Conservation (phyloP, 2,329 filamentous ascomycete genomes). For the Aspergillus texensis region DNA sequence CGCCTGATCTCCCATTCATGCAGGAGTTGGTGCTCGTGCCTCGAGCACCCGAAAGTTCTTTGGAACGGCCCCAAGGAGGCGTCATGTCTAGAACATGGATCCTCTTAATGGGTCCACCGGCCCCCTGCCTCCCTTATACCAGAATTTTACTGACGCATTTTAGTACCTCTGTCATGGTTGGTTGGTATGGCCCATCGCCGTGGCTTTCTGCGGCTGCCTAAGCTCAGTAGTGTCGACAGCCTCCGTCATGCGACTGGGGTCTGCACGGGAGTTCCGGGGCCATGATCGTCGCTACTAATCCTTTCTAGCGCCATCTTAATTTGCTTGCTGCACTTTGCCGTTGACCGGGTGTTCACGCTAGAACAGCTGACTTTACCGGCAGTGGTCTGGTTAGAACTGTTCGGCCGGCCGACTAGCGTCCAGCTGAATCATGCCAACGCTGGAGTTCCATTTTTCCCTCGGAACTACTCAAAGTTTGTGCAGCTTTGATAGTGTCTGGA, state of each 20-base stretch:
- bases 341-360: slow-evolving; percentile 35
- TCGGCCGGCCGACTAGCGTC: slow-evolving; percentile 13
- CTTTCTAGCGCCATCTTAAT: slow-evolving; percentile 39
- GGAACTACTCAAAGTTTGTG: slow-evolving; percentile 29
- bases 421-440: slow-evolving; percentile 18
- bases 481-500: slow-evolving; percentile 24
- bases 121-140: slow-evolving; percentile 13
- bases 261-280: slow-evolving; percentile 36
- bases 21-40: slow-evolving; percentile 28
- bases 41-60: slow-evolving; percentile 22
- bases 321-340: slow-evolving; percentile 37
- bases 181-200: slow-evolving; percentile 16
- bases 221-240: slow-evolving; percentile 33
- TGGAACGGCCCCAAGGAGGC: slow-evolving; percentile 17
- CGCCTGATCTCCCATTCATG: slow-evolving; percentile 31
- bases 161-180: slow-evolving; percentile 1
- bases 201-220: slow-evolving; percentile 29
- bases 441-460: slow-evolving; percentile 23
- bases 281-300: slow-evolving; percentile 37
- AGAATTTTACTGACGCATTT: slow-evolving; percentile 20
- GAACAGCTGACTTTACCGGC: slow-evolving; percentile 34
- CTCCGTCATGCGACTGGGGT: slow-evolving; percentile 29
- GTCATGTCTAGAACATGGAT: slow-evolving; percentile 23
- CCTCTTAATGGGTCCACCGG: slow-evolving; percentile 15
- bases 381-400: slow-evolving; percentile 25